Percentiles rank a stretch among this genome's conserved stretches.
Evolutionary conservation across 2,329 filamentous ascomycete species (phyloP).

Genomic region (Domatiomyces catenatus): DNA sequence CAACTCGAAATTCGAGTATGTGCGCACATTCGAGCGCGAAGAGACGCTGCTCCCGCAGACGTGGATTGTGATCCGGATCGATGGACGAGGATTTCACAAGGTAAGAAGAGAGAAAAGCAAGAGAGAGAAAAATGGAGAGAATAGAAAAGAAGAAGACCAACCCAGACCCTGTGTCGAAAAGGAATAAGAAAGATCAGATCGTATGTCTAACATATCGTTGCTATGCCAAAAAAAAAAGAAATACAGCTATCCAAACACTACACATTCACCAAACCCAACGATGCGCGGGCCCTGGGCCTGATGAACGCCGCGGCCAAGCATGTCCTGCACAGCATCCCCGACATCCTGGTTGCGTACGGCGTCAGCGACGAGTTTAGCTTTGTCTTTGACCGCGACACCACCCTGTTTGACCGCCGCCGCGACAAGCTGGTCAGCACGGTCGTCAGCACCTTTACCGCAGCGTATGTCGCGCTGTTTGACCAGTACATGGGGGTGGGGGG

Average conservation of each 20-base stretch:
- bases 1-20: conserved; percentile 57
- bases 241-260: conserved; percentile 58
- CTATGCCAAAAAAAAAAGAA: conserved; percentile 28
- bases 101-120: conserved; percentile 30
- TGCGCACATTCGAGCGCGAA: conserved; percentile 71
- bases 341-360: conserved; percentile 78
- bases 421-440: conserved; percentile 87
- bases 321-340: conserved; percentile 68
- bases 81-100: conserved; percentile 88
- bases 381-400: conserved; percentile 68
- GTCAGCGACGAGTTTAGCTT: conserved; percentile 95
- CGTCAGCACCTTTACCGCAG: conserved; percentile 82
- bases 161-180: no score
- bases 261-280: conserved; percentile 81
- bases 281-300: conserved; percentile 67
- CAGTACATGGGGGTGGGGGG: not conserved
- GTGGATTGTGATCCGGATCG: conserved; percentile 88
- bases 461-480: conserved; percentile 69
- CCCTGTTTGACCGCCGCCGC: conserved; percentile 69
- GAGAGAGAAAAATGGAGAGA: not conserved
- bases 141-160: not conserved
- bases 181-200: no score
- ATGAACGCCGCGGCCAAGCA: conserved; percentile 89
- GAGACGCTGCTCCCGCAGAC: conserved; percentile 75
- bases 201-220: no score